Evolutionary conservation across 345 rosid genomes (phyloP), one percentile per base, ranked within the genome.

Genomic region (Nephelium lappaceum): DNA sequence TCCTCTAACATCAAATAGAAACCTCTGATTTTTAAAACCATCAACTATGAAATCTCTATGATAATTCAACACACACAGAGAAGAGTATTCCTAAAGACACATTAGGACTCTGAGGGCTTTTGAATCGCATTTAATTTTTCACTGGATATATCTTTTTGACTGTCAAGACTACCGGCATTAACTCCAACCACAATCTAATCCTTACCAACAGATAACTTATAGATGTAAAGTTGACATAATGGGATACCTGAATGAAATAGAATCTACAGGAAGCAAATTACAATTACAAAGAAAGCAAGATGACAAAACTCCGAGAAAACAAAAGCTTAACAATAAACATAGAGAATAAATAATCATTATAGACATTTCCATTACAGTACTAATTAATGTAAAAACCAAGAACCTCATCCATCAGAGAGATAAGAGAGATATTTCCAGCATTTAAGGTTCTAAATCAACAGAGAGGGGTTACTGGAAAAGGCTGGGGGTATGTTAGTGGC

Each of bases 121-220:
- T n/a, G 27, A 16, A 25, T 23, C 24, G 23, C 12, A n/a, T 61
- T 58, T 58, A 58, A 61, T 24, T 61, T 61, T 19, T 61, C 16
- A 11, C 14, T 6, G 36, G 24, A 62, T 9, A 25, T 24, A n/a
- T 24, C 15, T 27, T 27, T 21, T 62, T 62, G 12, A 36, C 27
- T 23, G 39, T 11, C 39, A 62, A 68, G 21, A 43, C 5, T 8
- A n/a, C 45, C 7, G 27, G 36, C 12, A 11, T 10, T 67, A 42
- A 41, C 51, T 67, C 24, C 49, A 19, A 68, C 72, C 51, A 23
- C 55, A 69, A 43, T 23, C 72, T 69, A 43, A 53, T 16, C n/a
- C 58, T 53, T 14, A n/a, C n/a, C n/a, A n/a, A n/a, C n/a, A n/a
- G n/a, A n/a, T n/a, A n/a, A n/a, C n/a, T n/a, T n/a, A n/a, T n/a